phyloP scores from a whole-genome alignment of 176 grass and related monocot species.

The Triticum monococcum region DNA sequence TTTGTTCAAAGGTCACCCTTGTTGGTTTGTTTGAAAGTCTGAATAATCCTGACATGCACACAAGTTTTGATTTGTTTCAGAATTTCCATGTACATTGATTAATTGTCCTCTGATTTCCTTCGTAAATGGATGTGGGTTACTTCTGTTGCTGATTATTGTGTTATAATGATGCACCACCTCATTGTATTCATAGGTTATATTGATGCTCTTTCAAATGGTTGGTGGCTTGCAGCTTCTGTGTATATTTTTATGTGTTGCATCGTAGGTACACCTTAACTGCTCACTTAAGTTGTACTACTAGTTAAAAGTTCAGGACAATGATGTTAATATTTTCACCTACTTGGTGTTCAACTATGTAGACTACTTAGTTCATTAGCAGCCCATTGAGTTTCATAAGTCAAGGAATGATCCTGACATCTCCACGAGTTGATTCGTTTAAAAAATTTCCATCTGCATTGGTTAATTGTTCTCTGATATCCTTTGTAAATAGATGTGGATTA shows the following conservation, averaged over 20 bases:
- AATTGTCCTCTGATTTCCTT: too few species aligned
- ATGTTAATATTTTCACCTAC: not conserved
- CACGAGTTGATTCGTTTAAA: not conserved
- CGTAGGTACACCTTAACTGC: not conserved
- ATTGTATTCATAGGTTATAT: not conserved
- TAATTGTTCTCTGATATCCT: not conserved
- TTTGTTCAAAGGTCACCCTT: too few species aligned
- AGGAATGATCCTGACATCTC: not conserved
- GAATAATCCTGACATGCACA: too few species aligned
- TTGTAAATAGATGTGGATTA: not conserved
- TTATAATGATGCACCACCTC: not conserved
- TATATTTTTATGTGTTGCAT: not conserved
- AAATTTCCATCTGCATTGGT: not conserved
- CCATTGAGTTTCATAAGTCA: not conserved
- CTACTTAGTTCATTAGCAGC: not conserved
- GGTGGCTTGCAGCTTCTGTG: not conserved
- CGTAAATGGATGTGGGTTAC: too few species aligned
- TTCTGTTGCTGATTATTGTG: too few species aligned
- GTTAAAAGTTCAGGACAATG: not conserved
- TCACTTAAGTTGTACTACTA: not conserved
- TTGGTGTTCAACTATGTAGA: not conserved
- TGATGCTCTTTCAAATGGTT: not conserved
- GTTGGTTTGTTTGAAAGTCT: too few species aligned
- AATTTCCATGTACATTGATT: too few species aligned
- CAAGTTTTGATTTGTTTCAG: too few species aligned